Evolutionary conservation across 2,329 filamentous ascomycete genomes (phyloP).

Genomic region (Paecilomyces dactylethromorphus): DNA sequence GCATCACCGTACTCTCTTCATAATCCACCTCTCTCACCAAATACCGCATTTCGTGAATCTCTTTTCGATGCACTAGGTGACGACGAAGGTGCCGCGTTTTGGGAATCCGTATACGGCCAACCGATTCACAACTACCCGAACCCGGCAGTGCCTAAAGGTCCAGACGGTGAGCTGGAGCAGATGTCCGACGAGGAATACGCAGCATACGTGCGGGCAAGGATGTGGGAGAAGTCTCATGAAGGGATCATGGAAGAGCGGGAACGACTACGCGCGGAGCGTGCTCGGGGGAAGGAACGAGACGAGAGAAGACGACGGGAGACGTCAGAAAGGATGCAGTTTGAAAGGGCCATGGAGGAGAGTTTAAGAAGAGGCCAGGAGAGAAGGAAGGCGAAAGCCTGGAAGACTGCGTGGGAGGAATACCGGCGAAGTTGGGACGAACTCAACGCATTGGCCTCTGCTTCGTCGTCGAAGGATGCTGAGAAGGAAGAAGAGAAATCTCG

Average conservation of each 20-base stretch:
- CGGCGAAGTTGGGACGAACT: constrained; percentile 55
- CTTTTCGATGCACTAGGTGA: constrained; percentile 96
- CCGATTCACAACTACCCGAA: constrained; percentile 76
- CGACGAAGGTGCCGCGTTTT: constrained; percentile 91
- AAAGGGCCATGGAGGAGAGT: constrained; percentile 62
- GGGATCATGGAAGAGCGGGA: constrained; percentile 73
- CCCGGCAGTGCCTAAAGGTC: constrained; percentile 40
- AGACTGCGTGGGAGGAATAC: constrained; percentile 61
- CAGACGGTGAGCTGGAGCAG: constrained; percentile 58
- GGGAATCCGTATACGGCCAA: constrained; percentile 94
- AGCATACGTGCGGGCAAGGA: constrained; percentile 71
- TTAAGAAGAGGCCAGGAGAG: constrained; percentile 62
- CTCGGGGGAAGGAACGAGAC: constrained; percentile 39
- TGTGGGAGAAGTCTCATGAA: constrained; percentile 94
- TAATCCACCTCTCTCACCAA: constrained; percentile 50
- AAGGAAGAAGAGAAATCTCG: constrained; percentile 3
- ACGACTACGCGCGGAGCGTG: constrained; percentile 48
- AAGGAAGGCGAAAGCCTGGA: constrained; percentile 38
- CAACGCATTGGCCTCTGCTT: constrained; percentile 14
- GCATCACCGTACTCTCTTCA: neutral
- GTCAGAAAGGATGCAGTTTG: constrained; percentile 38
- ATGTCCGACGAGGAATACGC: constrained; percentile 96
- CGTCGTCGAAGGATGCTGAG: constrained; percentile 3
- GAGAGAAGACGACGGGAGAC: constrained; percentile 22
- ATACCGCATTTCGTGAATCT: constrained; percentile 80